Conservation (phyloP, 768 basidiomycete genomes). For the Plicaturopsis crispa region DNA sequence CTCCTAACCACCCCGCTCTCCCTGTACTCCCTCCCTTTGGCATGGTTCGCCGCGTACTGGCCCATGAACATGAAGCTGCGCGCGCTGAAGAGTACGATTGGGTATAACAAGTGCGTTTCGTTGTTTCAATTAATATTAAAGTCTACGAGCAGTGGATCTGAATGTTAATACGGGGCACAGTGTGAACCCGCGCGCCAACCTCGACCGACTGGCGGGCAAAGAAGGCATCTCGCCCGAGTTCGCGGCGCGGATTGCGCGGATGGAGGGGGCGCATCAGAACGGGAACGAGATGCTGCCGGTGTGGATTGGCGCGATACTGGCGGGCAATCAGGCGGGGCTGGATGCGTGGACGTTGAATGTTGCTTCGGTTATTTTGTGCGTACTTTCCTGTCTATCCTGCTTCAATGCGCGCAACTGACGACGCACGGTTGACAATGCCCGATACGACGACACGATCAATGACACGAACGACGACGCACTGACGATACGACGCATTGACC, state of each 20-base stretch:
- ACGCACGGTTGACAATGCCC: too few species aligned
- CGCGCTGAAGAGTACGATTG: slow-evolving; percentile 20
- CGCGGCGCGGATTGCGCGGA: slow-evolving; percentile 19
- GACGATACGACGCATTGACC: too few species aligned
- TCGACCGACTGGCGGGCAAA: slow-evolving; percentile 13
- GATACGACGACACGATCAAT: too few species aligned
- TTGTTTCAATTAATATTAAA: neutral
- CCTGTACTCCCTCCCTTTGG: slow-evolving; percentile 30
- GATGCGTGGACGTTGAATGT: slow-evolving; percentile 22
- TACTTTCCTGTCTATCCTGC: neutral
- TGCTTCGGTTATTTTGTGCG: slow-evolving; percentile 24
- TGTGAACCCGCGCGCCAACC: slow-evolving; percentile 23
- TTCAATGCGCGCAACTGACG: too few species aligned
- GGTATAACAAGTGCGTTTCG: slow-evolving; percentile 26
- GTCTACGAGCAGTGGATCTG: neutral
- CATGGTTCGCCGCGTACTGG: slow-evolving; percentile 26
- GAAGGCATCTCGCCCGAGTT: slow-evolving; percentile 16
- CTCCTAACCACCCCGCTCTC: slow-evolving; percentile 16
- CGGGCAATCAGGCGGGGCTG: slow-evolving; percentile 22
- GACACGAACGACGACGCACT: too few species aligned
- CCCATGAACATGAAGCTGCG: slow-evolving; percentile 24
- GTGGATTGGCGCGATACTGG: slow-evolving; percentile 28
- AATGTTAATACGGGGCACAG: slow-evolving; percentile 15
- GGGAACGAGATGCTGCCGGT: slow-evolving; percentile 26
- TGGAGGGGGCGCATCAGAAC: slow-evolving; percentile 31